Evolutionary conservation across 163 green algal genomes (phyloP), one percentile per base, ranked within the genome.

Genomic region (Scenedesmus sp.): DNA sequence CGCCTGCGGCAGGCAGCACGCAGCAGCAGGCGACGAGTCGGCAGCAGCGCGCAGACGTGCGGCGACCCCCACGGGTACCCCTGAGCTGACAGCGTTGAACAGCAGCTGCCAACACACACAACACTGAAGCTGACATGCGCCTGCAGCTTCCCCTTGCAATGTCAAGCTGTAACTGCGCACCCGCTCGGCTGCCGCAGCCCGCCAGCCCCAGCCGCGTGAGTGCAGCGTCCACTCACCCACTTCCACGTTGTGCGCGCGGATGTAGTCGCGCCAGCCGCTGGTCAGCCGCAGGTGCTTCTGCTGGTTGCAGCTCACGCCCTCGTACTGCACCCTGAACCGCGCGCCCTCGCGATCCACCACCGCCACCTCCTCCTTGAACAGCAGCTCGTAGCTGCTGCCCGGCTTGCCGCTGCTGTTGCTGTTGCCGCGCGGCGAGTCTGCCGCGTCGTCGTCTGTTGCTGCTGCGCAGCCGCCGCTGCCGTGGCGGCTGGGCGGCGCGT

Each of bases 221-320:
- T n/a, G 30, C 49, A 56, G 7, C 70, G 24, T 43, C 3, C 22
- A 76, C 85, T 88, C 70, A 83, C 90, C 89, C 3, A 92, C 82
- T 70, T 82, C 16, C 35, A 92, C 40, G 35, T 22, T 30, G 30
- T 89, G 70, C 10, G 44, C 42, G 30, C 82, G 53, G 26, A 89
- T 70, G 40, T 87, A 92, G 51, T 92, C 83, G 49, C 82, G 81
- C 89, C 89, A 92, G 46, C 89, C 89, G 40, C 65, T 84, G 43
- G 89, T 92, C 33, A 92, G 89, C 43, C 89, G 81, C 70, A 90
- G 73, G 59, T 92, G 89, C 81, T 86, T 87, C 89, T 92, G 89
- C 68, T 37, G 30, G 72, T 86, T 86, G 82, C 89, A 92, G 37
- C 61, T 56, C 12, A 89, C 89, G 40, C 89, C 89, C 70, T 92